phyloP scores from a whole-genome alignment of 1,284 basidiomycete genomes.

The Ustilago curta region DNA sequence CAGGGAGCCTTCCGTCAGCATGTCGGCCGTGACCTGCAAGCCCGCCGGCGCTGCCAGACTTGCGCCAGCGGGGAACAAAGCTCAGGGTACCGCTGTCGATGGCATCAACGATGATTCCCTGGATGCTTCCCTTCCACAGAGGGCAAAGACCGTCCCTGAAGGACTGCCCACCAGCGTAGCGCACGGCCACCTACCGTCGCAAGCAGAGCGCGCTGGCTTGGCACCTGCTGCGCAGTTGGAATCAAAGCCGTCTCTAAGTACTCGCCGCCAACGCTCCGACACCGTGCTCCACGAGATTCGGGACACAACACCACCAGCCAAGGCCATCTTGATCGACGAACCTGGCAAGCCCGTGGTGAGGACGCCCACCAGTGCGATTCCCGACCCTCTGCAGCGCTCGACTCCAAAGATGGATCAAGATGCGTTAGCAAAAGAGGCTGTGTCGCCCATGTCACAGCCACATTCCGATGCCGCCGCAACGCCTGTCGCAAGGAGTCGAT shows the following conservation, averaged over 20 bases:
- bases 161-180: conserved; percentile 20
- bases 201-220: conserved; percentile 8
- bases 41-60: conserved; percentile 8
- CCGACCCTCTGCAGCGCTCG: conserved; percentile 30
- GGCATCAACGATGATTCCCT: conserved; percentile 8
- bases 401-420: conserved; percentile 12
- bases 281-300: conserved; percentile 9
- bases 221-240: conserved; percentile 11
- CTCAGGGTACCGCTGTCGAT: background rate
- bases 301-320: background rate
- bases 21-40: conserved; percentile 34
- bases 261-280: conserved; percentile 23
- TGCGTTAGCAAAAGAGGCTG: background rate
- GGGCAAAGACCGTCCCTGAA: conserved; percentile 39
- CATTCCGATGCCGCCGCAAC: conserved; percentile 10
- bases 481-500: conserved; percentile 5
- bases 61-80: background rate
- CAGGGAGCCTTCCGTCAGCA: conserved; percentile 36
- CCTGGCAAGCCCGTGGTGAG: conserved; percentile 22
- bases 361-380: conserved; percentile 25
- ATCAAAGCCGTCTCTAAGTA: background rate
- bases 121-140: conserved; percentile 24
- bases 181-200: conserved; percentile 18
- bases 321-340: conserved; percentile 24
- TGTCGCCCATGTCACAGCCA: conserved; percentile 14